Conservation (phyloP, 441 rosid species). For the Pelargonium citronellum region DNA sequence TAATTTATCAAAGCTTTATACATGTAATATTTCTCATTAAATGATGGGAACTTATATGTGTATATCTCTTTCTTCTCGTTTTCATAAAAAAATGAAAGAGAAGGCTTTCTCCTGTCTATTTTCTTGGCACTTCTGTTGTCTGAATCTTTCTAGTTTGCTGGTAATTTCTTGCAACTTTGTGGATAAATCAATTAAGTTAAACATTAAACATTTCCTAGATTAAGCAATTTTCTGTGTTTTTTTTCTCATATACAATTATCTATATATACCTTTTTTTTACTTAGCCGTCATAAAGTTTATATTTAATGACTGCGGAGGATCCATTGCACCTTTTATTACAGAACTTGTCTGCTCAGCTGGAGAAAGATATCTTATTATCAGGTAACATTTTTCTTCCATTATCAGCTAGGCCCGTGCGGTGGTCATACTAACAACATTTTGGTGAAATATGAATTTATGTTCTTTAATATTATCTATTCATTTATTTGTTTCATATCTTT, state of each 20-base stretch:
- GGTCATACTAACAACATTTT: no score
- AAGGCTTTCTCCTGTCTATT: not conserved
- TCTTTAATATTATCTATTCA: no score
- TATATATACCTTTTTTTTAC: not conserved
- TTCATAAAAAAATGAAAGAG: not conserved
- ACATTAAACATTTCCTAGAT: no score
- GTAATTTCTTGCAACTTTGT: no score
- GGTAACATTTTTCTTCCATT: conserved; percentile 40
- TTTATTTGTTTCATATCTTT: no score
- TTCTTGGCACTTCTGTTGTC: not conserved
- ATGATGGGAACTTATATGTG: no score
- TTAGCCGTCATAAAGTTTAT: conserved; percentile 8
- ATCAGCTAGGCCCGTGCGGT: not conserved
- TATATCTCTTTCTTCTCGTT: no score
- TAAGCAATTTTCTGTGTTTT: not conserved
- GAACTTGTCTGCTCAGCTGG: conserved; percentile 96
- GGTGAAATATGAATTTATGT: no score
- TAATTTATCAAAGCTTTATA: no score
- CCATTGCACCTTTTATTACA: conserved; percentile 37
- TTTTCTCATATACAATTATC: not conserved
- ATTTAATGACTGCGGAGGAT: conserved; percentile 19
- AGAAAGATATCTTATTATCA: conserved; percentile 74
- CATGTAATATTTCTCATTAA: no score
- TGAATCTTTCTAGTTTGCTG: not conserved
- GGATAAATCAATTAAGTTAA: no score